These are phyloP conservation scores for Phytophthora boehmeriae DNA, from an alignment of 352 stramenopile genomes.

Conservation along the genomic window DNA sequence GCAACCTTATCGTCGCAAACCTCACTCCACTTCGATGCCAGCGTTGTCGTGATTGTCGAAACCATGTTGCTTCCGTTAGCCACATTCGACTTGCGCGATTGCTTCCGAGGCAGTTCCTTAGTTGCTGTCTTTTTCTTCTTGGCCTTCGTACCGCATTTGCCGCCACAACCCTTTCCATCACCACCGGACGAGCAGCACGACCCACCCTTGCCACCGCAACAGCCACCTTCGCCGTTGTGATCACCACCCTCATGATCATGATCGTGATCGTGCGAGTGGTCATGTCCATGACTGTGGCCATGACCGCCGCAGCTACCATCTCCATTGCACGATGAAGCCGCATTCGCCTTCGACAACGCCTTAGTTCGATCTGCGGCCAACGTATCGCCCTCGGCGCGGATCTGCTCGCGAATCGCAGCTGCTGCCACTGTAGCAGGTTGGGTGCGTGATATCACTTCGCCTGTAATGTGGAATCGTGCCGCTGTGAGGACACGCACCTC, in stretches of 20 bases:
- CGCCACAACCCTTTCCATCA: constrained; percentile 30
- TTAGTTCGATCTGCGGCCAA: constrained; percentile 37
- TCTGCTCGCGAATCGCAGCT: constrained; percentile 54
- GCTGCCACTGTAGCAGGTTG: constrained; percentile 59
- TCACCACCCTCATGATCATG: constrained; percentile 23
- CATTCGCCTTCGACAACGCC: constrained; percentile 33
- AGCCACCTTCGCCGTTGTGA: constrained; percentile 31
- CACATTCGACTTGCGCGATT: constrained; percentile 6
- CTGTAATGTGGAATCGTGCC: constrained; percentile 82
- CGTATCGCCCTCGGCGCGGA: constrained; percentile 44
- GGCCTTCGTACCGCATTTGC: constrained; percentile 41
- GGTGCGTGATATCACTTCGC: constrained; percentile 58
- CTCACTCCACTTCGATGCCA: constrained; percentile 31
- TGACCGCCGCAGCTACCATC: constrained; percentile 35
- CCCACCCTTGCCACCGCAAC: constrained; percentile 35
- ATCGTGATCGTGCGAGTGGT: constrained; percentile 24
- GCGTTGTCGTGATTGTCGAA: constrained; percentile 19
- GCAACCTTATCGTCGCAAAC: constrained; percentile 65
- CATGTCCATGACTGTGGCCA: constrained; percentile 20
- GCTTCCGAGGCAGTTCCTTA: constrained; percentile 23
- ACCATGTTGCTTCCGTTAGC: constrained; percentile 9
- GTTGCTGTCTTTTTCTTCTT: constrained; percentile 34
- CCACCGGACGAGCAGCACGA: constrained; percentile 43
- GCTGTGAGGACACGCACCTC: constrained; percentile 57
- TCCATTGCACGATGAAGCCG: constrained; percentile 25